These are phyloP conservation scores for Sphaerosporella brunnea DNA, from an alignment of 495 filamentous ascomycete genomes.

Conservation along the genomic window DNA sequence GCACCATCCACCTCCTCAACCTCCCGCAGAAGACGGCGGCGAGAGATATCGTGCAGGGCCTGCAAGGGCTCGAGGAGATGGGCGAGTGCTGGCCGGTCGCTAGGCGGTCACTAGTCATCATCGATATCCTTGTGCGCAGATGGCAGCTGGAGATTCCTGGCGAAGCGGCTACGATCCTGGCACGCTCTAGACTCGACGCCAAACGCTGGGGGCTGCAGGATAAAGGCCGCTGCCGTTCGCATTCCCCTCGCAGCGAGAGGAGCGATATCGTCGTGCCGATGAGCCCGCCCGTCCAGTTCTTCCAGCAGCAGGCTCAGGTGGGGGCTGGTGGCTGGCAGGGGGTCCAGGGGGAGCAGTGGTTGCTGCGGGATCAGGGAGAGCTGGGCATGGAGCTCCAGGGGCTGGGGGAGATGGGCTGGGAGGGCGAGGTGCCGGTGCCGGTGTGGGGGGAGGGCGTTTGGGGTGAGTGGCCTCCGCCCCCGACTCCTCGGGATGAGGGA, in stretches of 20 bases:
- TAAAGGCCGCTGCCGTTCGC: not conserved
- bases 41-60: conserved; percentile 71
- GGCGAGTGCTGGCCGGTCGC: conserved; percentile 89
- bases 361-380: conserved; percentile 14
- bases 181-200: conserved; percentile 29
- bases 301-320: not conserved
- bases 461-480: too few species aligned
- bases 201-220: conserved; percentile 16
- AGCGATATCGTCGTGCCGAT: not conserved
- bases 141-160: conserved; percentile 79
- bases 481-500: too few species aligned
- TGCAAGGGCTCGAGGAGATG: conserved; percentile 92
- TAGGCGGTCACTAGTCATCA: conserved; percentile 62
- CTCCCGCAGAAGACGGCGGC: conserved; percentile 75
- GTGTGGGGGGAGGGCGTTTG: too few species aligned
- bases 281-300: not conserved
- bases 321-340: not conserved
- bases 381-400: conserved; percentile 11
- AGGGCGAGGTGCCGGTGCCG: too few species aligned
- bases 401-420: conserved; percentile 14
- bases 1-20: conserved; percentile 86
- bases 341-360: conserved; percentile 11
- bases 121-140: conserved; percentile 66
- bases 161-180: conserved; percentile 57
- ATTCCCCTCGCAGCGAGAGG: not conserved